Evolutionary conservation across 2,329 filamentous ascomycete genomes (phyloP).

Genomic region (Cordyceps cicadae): DNA sequence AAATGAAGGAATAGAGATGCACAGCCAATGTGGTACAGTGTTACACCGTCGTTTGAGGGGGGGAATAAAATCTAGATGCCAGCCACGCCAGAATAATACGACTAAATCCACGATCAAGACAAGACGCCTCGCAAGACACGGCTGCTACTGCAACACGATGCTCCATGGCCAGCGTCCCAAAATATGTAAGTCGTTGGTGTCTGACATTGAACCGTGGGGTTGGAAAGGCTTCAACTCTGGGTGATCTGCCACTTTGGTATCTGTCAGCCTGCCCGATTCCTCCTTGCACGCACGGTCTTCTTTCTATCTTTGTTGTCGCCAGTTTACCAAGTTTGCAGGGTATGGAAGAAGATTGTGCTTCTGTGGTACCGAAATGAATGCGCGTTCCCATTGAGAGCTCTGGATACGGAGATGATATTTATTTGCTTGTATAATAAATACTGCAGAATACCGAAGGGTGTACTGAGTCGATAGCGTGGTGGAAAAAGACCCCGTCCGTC

Average conservation of each 20-base stretch:
- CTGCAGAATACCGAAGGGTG: background rate
- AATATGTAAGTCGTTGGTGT: background rate
- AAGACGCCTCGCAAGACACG: background rate
- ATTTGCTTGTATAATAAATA: background rate
- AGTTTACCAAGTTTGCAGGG: background rate
- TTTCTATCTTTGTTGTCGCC: background rate
- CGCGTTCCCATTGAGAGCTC: background rate
- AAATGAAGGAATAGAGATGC: background rate
- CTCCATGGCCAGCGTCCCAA: background rate
- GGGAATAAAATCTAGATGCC: background rate
- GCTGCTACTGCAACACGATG: background rate
- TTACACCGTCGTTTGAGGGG: background rate
- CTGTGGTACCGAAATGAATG: background rate
- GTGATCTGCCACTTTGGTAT: background rate
- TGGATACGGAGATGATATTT: background rate
- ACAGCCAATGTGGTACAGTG: background rate
- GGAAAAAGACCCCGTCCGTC: too few relatives aligned
- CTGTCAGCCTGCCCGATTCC: background rate
- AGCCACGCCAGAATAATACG: background rate
- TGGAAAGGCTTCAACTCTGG: background rate
- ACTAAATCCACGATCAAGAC: background rate
- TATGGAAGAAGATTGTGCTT: background rate
- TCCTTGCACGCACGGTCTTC: background rate
- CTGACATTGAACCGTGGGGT: background rate
- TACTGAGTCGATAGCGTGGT: background rate